Evolutionary conservation across 306 rosid genomes (phyloP), one percentile per base, ranked within the genome.

Genomic region (Lotus japonicus): DNA sequence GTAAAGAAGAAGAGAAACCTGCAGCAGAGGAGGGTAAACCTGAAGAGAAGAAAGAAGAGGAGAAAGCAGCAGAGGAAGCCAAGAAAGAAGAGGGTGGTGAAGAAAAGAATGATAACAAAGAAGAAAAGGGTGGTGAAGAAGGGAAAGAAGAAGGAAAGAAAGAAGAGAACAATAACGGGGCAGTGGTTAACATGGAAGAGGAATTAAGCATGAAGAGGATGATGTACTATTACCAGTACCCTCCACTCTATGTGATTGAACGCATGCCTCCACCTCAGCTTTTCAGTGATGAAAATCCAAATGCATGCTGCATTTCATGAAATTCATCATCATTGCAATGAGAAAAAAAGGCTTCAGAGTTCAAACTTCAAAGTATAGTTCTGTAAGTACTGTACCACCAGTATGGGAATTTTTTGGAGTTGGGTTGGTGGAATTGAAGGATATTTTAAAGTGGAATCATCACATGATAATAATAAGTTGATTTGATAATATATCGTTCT

Each of bases 271-370:
- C 97, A 1, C 98, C 97, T 67, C 98, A 89, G 85, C 84, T 92
- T 10, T 89, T 92, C 74, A 92, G 96, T 61, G 96, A 92, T 79
- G 98, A 92, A 84, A 92, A 92, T 68, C 96, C 98, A 11, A 92
- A 89, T 78, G 98, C 98, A 26, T 92, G 96, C 51, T 81, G 84
- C 87, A 89, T 92, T 78, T 80, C 91, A 52, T 92, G 53, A 70
- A 60, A 26, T 1, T 50, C 57, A 51, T 21, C 14, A 64, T 8
- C 23, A 28, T 7, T 13, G n/a, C 35, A 50, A 41, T 43, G 26
- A 55, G 48, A 45, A 46, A 13, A 4, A 54, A 39, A 7, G 13
- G 16, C 36, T 49, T 69, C 50, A 21, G 23, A 33, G 26, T 53
- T 44, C 42, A 35, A 35, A 19, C 35, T 59, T 44, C 41, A 38